A percentile compares a stretch with the other conserved stretches of the same genome.
Evolutionary conservation across 2,329 filamentous ascomycete species (phyloP).

Genomic region (Colletotrichum liriopes): DNA sequence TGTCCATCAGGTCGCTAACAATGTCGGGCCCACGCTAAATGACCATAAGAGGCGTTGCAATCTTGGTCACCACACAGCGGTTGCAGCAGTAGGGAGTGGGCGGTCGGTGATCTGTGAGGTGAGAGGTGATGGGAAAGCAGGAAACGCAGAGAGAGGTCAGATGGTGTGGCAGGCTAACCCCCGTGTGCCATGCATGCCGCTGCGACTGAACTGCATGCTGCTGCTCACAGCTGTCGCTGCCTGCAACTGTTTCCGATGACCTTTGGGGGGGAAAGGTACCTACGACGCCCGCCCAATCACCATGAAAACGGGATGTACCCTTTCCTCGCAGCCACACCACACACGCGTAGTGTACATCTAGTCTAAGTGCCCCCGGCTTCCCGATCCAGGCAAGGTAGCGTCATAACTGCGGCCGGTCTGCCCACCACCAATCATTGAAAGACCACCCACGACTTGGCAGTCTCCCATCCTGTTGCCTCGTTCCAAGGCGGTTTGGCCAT

Average conservation of each 20-base stretch:
- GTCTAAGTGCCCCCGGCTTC: slow-evolving; percentile 9
- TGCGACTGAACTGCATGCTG: neutral
- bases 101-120: slow-evolving; percentile 13
- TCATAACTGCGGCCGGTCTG: slow-evolving; percentile 39
- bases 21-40: slow-evolving; percentile 17
- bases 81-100: neutral
- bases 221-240: slow-evolving; percentile 5
- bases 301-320: neutral
- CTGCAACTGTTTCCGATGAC: neutral
- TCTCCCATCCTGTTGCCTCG: slow-evolving; percentile 16
- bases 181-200: slow-evolving; percentile 5
- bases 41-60: neutral
- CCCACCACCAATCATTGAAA: slow-evolving; percentile 37
- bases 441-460: slow-evolving; percentile 19
- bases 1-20: neutral
- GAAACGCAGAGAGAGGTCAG: neutral
- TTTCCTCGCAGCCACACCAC: slow-evolving; percentile 5
- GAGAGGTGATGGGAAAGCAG: neutral
- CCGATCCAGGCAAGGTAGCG: slow-evolving; percentile 39
- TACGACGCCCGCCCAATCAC: neutral
- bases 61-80: slow-evolving; percentile 15
- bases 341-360: slow-evolving; percentile 2
- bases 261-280: neutral
- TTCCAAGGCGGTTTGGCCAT: slow-evolving; percentile 23
- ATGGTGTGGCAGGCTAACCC: neutral